These are phyloP conservation scores for Colletotrichum aenigma DNA, from an alignment of 2,329 filamentous ascomycete species.

Conservation along the genomic window DNA sequence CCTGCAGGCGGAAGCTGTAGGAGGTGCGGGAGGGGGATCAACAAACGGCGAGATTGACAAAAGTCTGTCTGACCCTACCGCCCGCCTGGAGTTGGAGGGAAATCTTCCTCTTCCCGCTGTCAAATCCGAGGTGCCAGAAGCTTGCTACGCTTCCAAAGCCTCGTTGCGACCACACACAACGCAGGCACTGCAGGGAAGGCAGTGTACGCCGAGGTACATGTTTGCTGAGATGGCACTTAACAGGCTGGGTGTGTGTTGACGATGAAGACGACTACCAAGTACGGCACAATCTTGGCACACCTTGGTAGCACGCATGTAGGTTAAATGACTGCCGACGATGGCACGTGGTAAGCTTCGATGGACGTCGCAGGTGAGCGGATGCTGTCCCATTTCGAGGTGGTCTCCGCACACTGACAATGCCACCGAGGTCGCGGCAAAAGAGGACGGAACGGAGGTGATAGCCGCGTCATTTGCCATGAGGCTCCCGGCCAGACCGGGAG, in stretches of 20 bases:
- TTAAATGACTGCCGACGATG: not conserved
- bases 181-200: not conserved
- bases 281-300: not conserved
- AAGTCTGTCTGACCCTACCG: not conserved
- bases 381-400: not conserved
- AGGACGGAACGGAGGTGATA: not conserved
- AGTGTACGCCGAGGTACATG: not conserved
- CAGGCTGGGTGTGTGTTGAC: not conserved
- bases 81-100: not conserved
- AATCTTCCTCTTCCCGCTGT: not conserved
- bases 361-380: not conserved
- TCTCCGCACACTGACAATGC: not conserved
- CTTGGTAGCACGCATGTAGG: not conserved
- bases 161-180: not conserved
- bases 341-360: not conserved
- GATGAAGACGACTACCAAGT: not conserved
- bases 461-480: slow-evolving; percentile 4
- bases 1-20: not conserved
- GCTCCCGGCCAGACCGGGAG: not conserved
- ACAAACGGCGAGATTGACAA: not conserved
- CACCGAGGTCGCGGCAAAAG: not conserved
- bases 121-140: not conserved
- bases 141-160: not conserved
- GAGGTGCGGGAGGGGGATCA: not conserved
- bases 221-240: not conserved